Evolutionary conservation across 805 yeast genomes (phyloP).

Genomic region (Komagataella ulmi): DNA sequence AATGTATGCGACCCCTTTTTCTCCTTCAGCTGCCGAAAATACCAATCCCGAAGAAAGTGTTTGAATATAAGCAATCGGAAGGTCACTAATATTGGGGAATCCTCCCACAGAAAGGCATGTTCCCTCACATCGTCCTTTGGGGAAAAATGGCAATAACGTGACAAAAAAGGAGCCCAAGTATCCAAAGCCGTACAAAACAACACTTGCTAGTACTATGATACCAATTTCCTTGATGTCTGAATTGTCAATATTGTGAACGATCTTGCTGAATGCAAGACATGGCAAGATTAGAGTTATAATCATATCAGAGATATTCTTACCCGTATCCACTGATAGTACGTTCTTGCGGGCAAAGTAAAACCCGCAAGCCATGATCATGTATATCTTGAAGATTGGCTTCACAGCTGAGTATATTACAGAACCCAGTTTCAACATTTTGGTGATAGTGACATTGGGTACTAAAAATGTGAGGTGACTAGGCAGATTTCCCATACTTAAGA

Average conservation of each 20-base stretch:
- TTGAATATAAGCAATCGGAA: constrained; percentile 75
- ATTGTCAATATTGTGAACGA: constrained; percentile 53
- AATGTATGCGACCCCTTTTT: constrained; percentile 72
- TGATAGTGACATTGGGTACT: constrained; percentile 1
- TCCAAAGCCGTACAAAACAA: constrained; percentile 31
- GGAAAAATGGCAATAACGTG: constrained; percentile 40
- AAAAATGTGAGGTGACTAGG: background rate
- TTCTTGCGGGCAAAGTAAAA: constrained; percentile 48
- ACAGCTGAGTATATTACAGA: constrained; percentile 63
- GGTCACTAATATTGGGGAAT: constrained; percentile 69
- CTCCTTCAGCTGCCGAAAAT: constrained; percentile 46
- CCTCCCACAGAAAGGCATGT: constrained; percentile 63
- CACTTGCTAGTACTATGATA: constrained; percentile 36
- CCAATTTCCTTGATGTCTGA: constrained; percentile 63
- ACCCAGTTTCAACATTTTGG: constrained; percentile 26
- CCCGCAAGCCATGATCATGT: constrained; percentile 58
- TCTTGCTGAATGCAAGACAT: constrained; percentile 60
- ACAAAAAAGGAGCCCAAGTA: constrained; percentile 25
- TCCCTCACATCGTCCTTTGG: constrained; percentile 56
- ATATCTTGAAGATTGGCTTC: constrained; percentile 79
- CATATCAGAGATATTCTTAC: constrained; percentile 57
- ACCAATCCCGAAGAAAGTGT: constrained; percentile 52
- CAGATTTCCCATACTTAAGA: background rate
- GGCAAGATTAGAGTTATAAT: constrained; percentile 63
- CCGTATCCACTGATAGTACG: constrained; percentile 50